Evolutionary conservation across 192 early-diverging fungal genomes (phyloP).

Genomic region (Paraglomus occultum): DNA sequence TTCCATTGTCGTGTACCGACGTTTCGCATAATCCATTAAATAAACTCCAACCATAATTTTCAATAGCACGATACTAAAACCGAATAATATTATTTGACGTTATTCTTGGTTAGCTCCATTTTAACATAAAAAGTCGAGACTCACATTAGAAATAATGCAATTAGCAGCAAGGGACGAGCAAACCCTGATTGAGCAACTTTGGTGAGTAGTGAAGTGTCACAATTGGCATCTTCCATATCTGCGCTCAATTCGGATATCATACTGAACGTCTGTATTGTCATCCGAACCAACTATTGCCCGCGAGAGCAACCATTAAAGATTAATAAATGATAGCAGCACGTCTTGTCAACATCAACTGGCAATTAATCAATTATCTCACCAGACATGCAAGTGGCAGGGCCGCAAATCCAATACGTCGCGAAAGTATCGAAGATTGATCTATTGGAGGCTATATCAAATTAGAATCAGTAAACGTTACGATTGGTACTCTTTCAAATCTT

Average conservation of each 20-base stretch:
- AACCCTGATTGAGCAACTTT: constrained; percentile 30
- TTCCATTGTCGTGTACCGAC: constrained; percentile 59
- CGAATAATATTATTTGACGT: background rate
- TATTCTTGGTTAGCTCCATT: constrained; percentile 29
- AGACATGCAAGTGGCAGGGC: constrained; percentile 76
- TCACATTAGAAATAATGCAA: constrained; percentile 28
- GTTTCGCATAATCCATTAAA: constrained; percentile 71
- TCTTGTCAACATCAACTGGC: background rate
- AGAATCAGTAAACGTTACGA: background rate
- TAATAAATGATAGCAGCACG: constrained; percentile 39
- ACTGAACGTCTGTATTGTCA: constrained; percentile 29
- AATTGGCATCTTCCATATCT: constrained; percentile 29
- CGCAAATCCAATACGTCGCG: constrained; percentile 78
- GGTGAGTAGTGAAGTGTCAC: constrained; percentile 24
- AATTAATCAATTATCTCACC: constrained; percentile 53
- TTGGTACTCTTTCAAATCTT: background rate
- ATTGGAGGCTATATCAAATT: constrained; percentile 45
- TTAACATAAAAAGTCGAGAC: constrained; percentile 19
- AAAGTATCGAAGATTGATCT: constrained; percentile 74
- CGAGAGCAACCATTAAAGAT: constrained; percentile 21
- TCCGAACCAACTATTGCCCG: constrained; percentile 12
- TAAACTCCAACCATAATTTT: constrained; percentile 78
- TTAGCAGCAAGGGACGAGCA: constrained; percentile 24
- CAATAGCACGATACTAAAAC: constrained; percentile 30
- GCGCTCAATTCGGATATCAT: constrained; percentile 26